These are phyloP conservation scores for Lupinus albus DNA, from an alignment of 306 rosid genomes.

Conservation along the genomic window DNA sequence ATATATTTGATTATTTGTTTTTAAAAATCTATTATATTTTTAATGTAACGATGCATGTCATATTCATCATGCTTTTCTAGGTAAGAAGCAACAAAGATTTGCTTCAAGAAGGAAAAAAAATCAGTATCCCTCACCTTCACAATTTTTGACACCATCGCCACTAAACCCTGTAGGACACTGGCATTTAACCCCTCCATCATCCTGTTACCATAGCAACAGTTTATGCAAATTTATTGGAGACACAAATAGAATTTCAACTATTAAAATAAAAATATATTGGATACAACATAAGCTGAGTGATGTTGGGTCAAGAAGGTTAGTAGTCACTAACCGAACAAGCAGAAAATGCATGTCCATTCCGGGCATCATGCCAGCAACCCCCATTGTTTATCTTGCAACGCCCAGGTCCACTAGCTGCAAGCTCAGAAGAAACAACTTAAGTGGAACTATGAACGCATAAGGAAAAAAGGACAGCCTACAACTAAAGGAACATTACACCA, in stretches of 20 bases:
- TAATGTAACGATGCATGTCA: too few relatives aligned
- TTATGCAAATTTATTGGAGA: not conserved
- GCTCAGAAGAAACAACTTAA: constrained; percentile 40
- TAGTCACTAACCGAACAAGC: constrained; percentile 73
- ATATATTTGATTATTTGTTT: too few relatives aligned
- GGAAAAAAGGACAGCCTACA: constrained; percentile 4
- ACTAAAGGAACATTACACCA: not conserved
- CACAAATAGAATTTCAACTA: constrained; percentile 22
- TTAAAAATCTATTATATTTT: too few relatives aligned
- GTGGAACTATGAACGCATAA: not conserved
- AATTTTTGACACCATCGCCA: constrained; percentile 83
- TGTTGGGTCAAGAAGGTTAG: constrained; percentile 2
- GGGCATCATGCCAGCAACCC: constrained; percentile 89
- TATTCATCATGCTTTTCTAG: constrained; percentile 15
- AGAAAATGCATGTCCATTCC: constrained; percentile 70
- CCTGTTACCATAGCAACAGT: constrained; percentile 51
- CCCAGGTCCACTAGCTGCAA: constrained; percentile 86
- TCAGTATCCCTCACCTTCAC: constrained; percentile 62
- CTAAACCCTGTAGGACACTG: constrained; percentile 79
- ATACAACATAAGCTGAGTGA: constrained; percentile 5
- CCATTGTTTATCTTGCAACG: constrained; percentile 90
- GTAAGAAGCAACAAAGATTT: not conserved
- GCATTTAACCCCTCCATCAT: constrained; percentile 69
- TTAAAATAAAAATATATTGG: not conserved
- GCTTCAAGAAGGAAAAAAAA: not conserved